Base-by-base conservation (phyloP, 2,329 filamentous ascomycete genomes). In the Pezicula neosporulosa region DNA sequence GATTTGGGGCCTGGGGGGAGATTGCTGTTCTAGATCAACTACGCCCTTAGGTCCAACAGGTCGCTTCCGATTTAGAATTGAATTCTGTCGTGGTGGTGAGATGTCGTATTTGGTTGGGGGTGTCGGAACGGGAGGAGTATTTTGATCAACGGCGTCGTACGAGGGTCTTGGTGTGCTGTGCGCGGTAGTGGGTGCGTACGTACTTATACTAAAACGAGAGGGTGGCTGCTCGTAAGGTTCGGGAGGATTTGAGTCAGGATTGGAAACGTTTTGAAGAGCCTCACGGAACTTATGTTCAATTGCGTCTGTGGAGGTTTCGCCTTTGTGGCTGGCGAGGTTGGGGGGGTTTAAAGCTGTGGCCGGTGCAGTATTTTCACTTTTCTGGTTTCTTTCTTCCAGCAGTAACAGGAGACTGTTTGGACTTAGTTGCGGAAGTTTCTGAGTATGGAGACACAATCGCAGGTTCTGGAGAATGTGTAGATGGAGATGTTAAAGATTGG, bases 121-220 rank as follows among this genome's bases (percentile, higher is more conserved):
- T 21, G 21, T 21, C 10, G 33, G 43, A 38, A 49, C 36, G 30
- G 39, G 56, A 33, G 53, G 49, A 16, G 47, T 44, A 27, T 36
- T 13, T 36, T 36, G 54, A 6, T 61, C 60, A 18, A 51, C 57
- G n/a, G 54, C 58, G 30, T 65, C 63, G 5, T 53, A 59, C 15
- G 63, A 65, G 2, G 59, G 60, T 5, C 64, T 55, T 1, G 63
- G 62, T 9, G 64, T 61, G 19, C 42, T 56, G 8, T 59, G 56
- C 30, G 56, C 53, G 48, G 62, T 60, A 9, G 64, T 65, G 12
- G 65, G 54, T 2, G 62, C 61, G 44, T 64, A 62, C 36, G 65
- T 67, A 15, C 61, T 63, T 33, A 65, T 54, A 49, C 64, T 66
- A 57, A 68, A 66, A 28, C 62, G 60, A 3, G 65, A 67, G 10